phyloP scores from a whole-genome alignment of 2,329 filamentous ascomycete genomes.

The Neurospora sp. region DNA sequence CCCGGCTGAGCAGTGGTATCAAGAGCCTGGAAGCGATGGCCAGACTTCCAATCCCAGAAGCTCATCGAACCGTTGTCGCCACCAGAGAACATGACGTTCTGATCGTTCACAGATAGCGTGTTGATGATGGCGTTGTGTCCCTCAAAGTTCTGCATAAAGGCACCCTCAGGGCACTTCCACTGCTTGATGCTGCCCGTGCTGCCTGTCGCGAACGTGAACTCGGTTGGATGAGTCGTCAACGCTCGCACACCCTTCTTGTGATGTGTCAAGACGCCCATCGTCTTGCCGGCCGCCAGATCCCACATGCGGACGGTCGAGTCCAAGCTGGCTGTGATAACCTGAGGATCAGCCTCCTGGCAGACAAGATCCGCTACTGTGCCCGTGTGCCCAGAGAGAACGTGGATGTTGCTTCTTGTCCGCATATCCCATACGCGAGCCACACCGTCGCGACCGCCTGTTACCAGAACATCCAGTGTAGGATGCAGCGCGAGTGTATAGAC shows the following conservation, averaged over 20 bases:
- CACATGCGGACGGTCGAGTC: conserved; percentile 87
- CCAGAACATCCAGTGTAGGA: conserved; percentile 86
- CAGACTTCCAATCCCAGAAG: conserved; percentile 99
- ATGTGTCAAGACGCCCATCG: conserved; percentile 91
- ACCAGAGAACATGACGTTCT: conserved; percentile 90
- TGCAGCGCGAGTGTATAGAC: conserved; percentile 93
- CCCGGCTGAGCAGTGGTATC: conserved; percentile 92
- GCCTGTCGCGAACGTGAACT: conserved; percentile 92
- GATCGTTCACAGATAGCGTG: conserved; percentile 82
- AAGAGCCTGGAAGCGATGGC: conserved; percentile 79
- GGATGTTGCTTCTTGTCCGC: conserved; percentile 90
- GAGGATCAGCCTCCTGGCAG: conserved; percentile 92
- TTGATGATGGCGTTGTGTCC: conserved; percentile 97
- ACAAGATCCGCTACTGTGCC: conserved; percentile 81
- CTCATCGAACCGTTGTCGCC: conserved; percentile 93
- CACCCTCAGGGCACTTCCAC: conserved; percentile 96
- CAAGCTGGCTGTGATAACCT: conserved; percentile 87
- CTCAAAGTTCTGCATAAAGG: conserved; percentile 98
- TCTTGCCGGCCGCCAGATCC: conserved; percentile 93
- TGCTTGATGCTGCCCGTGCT: conserved; percentile 95
- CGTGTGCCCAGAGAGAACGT: conserved; percentile 85
- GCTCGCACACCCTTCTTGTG: conserved; percentile 96
- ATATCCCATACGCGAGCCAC: conserved; percentile 97
- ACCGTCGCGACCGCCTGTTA: conserved; percentile 89
- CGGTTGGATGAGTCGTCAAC: conserved; percentile 74